Percentiles rank a stretch among this genome's conserved stretches.
Conservation (phyloP, 73 alveolate genomes). For the Effrenium voratum region DNA sequence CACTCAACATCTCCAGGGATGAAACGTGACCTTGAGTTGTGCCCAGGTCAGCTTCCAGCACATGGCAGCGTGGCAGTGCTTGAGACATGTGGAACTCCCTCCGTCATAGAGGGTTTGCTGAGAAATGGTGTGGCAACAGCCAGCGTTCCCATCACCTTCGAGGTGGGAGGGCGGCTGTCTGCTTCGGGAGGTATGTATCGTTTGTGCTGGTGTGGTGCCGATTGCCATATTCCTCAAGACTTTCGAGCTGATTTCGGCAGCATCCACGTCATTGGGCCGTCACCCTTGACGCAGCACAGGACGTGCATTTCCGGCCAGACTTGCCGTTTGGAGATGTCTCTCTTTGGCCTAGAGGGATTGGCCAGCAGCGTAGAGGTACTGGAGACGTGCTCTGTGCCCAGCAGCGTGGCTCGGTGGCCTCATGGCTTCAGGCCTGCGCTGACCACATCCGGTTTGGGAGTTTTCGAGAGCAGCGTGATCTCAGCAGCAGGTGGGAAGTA, state of each 20-base stretch:
- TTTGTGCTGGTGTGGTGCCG: constrained; percentile 8
- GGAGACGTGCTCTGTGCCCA: not conserved
- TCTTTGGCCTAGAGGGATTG: not conserved
- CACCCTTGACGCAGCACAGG: not conserved
- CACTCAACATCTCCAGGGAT: too few species aligned
- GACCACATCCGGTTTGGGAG: not conserved
- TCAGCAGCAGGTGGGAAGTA: not conserved
- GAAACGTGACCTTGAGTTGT: too few species aligned
- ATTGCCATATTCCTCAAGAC: not conserved
- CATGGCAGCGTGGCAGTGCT: not conserved
- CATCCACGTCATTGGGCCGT: not conserved
- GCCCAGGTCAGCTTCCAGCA: too few species aligned
- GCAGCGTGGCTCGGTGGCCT: not conserved
- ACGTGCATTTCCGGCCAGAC: constrained; percentile 31
- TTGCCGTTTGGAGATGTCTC: not conserved
- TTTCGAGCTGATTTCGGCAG: constrained; percentile 4
- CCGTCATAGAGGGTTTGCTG: not conserved
- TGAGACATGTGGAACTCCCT: not conserved
- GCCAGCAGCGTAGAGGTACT: not conserved
- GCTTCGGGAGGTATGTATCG: constrained; percentile 31
- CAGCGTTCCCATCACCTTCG: too few species aligned
- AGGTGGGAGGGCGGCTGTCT: not conserved
- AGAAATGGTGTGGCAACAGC: not conserved
- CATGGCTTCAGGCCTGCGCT: not conserved
- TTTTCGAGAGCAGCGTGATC: not conserved